phyloP scores from a whole-genome alignment of 2,329 filamentous ascomycete species.

The Neofusicoccum laricinum region DNA sequence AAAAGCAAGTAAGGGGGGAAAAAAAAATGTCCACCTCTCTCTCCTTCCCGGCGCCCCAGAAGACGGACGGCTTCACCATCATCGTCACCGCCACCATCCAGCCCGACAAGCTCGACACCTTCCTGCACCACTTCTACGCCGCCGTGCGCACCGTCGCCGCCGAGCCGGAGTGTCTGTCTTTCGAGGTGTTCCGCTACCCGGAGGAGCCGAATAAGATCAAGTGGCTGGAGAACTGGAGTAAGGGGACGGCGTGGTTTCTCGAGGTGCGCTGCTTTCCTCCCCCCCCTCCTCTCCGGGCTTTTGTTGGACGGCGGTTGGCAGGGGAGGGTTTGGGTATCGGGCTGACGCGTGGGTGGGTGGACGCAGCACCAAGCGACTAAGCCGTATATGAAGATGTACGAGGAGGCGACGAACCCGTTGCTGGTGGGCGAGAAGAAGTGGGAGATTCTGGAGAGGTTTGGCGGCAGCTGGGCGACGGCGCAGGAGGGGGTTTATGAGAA shows the following conservation, averaged over 20 bases:
- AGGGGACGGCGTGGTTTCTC: background rate
- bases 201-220: slow-evolving; percentile 7
- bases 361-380: background rate
- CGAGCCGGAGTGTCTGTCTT: slow-evolving; percentile 12
- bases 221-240: slow-evolving; percentile 9
- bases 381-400: background rate
- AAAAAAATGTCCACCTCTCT: background rate
- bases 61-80: background rate
- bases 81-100: background rate
- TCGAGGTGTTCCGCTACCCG: background rate
- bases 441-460: slow-evolving; percentile 4
- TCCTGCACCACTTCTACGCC: background rate
- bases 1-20: background rate
- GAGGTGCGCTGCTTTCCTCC: background rate
- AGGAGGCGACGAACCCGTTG: background rate
- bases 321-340: no score
- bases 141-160: background rate
- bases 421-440: background rate
- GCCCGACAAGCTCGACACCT: slow-evolving; percentile 1
- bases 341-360: no score
- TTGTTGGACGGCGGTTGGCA: no score
- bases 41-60: background rate
- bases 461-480: background rate
- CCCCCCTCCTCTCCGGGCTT: background rate
- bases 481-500: background rate